These are phyloP conservation scores for Diplogelasinospora grovesii DNA, from an alignment of 495 filamentous ascomycete genomes.

Conservation along the genomic window DNA sequence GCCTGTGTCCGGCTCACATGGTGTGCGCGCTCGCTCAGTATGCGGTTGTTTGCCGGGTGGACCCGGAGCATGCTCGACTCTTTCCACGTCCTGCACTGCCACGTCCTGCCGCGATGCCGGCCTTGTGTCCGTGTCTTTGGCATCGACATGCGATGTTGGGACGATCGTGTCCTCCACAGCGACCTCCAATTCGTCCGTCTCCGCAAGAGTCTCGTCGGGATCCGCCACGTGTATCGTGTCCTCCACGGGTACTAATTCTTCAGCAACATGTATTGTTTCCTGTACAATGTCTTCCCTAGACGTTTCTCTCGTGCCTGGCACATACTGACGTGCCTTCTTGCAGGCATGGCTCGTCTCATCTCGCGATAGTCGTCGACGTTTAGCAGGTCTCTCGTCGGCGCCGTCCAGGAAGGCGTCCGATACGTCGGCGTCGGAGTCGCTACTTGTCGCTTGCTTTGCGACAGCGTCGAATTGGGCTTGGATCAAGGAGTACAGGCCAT, in stretches of 20 bases:
- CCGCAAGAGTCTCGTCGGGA: too few relatives aligned
- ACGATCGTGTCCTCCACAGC: too few relatives aligned
- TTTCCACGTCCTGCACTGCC: conserved; percentile 2
- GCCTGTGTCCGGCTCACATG: neutral
- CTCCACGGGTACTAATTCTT: too few relatives aligned
- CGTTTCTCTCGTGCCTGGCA: neutral
- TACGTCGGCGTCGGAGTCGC: conserved; percentile 9
- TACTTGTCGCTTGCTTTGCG: conserved; percentile 12
- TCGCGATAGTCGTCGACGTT: conserved; percentile 33
- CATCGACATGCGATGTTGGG: too few relatives aligned
- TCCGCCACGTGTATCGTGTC: too few relatives aligned
- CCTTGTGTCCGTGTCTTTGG: neutral
- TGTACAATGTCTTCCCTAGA: neutral
- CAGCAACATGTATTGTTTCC: too few relatives aligned
- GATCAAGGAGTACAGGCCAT: conserved; percentile 63
- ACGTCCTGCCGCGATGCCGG: neutral
- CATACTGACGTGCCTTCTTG: conserved; percentile 4
- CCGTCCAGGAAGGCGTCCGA: conserved; percentile 9
- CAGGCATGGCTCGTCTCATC: conserved; percentile 12
- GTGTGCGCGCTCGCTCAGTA: neutral
- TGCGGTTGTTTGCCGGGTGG: conserved; percentile 4
- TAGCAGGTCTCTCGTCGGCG: conserved; percentile 29
- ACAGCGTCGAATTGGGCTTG: conserved; percentile 55
- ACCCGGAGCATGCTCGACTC: conserved; percentile 9
- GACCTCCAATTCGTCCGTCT: too few relatives aligned